Conservation (phyloP, 179 eudicot genomes). For the Silene noctiflora region DNA sequence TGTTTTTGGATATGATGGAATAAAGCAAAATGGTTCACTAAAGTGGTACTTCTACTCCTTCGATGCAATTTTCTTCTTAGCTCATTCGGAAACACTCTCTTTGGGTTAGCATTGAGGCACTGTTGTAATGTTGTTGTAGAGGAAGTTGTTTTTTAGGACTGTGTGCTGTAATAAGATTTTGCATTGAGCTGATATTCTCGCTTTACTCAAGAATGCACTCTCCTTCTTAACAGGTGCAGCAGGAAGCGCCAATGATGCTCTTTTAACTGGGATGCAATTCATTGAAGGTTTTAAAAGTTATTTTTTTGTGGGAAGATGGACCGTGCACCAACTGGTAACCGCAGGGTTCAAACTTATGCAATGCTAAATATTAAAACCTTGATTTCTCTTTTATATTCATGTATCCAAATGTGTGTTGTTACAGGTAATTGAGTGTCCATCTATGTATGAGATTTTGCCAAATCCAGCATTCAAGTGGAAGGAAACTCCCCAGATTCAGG, state of each 20-base stretch:
- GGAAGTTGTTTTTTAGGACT: too few species aligned
- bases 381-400: neutral
- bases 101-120: too few species aligned
- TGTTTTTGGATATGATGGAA: too few species aligned
- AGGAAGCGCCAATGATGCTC: conserved; percentile 88
- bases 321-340: conserved; percentile 96
- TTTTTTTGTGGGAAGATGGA: conserved; percentile 88
- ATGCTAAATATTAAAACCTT: neutral
- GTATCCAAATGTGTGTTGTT: neutral
- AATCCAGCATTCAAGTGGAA: conserved; percentile 80
- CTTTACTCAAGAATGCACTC: conserved; percentile 21
- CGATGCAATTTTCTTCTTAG: too few species aligned
- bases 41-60: too few species aligned
- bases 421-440: conserved; percentile 88
- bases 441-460: conserved; percentile 89
- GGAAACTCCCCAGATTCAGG: conserved; percentile 61
- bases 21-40: too few species aligned
- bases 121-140: too few species aligned
- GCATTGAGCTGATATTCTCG: neutral
- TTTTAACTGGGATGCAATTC: conserved; percentile 88
- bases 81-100: too few species aligned
- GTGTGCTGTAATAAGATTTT: neutral
- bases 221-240: conserved; percentile 70
- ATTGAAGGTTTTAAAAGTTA: conserved; percentile 87
- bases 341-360: neutral